Conservation (phyloP, 2,329 filamentous ascomycete species). For the Aulographum hederae region DNA sequence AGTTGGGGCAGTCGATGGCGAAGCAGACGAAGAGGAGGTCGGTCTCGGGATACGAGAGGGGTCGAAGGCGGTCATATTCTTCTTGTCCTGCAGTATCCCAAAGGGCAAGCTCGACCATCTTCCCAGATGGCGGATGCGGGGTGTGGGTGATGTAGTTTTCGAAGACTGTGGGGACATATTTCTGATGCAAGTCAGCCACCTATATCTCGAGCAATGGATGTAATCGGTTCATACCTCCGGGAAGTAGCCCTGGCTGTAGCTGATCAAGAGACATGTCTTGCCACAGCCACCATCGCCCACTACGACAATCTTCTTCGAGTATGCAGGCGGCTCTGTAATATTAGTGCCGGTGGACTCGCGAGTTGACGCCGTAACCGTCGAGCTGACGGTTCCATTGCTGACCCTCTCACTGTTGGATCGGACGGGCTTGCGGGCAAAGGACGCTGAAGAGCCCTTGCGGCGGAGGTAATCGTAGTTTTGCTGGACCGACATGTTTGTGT, state of each 20-base stretch:
- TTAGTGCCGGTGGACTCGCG: constrained; percentile 47
- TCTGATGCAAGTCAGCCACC: constrained; percentile 34
- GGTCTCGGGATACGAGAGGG: constrained; percentile 93
- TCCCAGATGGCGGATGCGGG: constrained; percentile 69
- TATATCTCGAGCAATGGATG: neutral
- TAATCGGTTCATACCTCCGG: constrained; percentile 55
- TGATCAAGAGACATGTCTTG: constrained; percentile 96
- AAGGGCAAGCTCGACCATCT: constrained; percentile 87
- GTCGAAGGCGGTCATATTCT: constrained; percentile 90
- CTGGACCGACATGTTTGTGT: no score
- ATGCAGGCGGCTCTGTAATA: constrained; percentile 75
- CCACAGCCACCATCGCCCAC: constrained; percentile 96
- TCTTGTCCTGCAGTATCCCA: constrained; percentile 99
- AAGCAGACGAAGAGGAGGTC: constrained; percentile 98
- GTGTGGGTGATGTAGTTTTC: constrained; percentile 99
- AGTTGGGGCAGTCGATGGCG: constrained; percentile 96
- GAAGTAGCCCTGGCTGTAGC: constrained; percentile 97
- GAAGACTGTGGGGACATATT: constrained; percentile 99
- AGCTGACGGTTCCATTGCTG: constrained; percentile 83
- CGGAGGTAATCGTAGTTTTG: constrained; percentile 39
- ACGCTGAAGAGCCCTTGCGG: constrained; percentile 31
- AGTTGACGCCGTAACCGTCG: constrained; percentile 50
- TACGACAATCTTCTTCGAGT: constrained; percentile 98
- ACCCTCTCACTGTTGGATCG: constrained; percentile 43
- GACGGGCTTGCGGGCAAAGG: constrained; percentile 19